Percentiles rank a stretch among this genome's conserved stretches.
Conservation (phyloP, 306 rosid genomes). For the Cucurbita moschata region DNA sequence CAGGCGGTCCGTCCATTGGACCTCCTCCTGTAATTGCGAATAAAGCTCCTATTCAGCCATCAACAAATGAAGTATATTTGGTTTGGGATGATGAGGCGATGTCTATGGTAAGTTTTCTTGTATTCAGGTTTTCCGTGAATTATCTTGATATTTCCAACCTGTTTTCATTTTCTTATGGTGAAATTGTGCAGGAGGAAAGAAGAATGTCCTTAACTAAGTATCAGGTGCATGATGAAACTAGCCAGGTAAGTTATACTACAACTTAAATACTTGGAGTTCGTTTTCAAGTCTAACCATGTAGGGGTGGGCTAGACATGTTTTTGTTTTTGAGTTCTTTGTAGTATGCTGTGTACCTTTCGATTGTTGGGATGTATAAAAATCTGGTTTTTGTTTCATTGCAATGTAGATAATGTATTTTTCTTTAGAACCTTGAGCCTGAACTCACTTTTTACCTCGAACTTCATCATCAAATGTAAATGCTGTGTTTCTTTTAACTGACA, state of each 20-base stretch:
- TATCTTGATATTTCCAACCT: background rate
- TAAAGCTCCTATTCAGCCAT: constrained; percentile 80
- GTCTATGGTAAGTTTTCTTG: constrained; percentile 71
- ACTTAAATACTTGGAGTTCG: constrained; percentile 45
- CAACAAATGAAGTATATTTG: constrained; percentile 83
- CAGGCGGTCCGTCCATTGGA: constrained; percentile 97
- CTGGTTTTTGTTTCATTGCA: background rate
- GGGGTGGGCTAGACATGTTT: constrained; percentile 59
- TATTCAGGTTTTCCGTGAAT: background rate
- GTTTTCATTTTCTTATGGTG: background rate
- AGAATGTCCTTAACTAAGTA: constrained; percentile 78
- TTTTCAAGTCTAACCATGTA: constrained; percentile 54
- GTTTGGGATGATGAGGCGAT: constrained; percentile 99
- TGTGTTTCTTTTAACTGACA: constrained; percentile 35
- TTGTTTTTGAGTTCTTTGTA: constrained; percentile 17
- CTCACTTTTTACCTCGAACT: constrained; percentile 17
- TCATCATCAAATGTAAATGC: constrained; percentile 36
- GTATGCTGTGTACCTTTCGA: constrained; percentile 27
- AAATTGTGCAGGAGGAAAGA: constrained; percentile 76
- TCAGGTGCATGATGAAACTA: constrained; percentile 99
- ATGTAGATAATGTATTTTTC: constrained; percentile 10
- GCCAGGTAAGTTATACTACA: constrained; percentile 99
- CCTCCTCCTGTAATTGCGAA: constrained; percentile 97
- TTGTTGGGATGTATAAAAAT: background rate
- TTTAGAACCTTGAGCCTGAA: constrained; percentile 8